These are phyloP conservation scores for Plantago major DNA, from an alignment of 257 asterid species.

Conservation along the genomic window DNA sequence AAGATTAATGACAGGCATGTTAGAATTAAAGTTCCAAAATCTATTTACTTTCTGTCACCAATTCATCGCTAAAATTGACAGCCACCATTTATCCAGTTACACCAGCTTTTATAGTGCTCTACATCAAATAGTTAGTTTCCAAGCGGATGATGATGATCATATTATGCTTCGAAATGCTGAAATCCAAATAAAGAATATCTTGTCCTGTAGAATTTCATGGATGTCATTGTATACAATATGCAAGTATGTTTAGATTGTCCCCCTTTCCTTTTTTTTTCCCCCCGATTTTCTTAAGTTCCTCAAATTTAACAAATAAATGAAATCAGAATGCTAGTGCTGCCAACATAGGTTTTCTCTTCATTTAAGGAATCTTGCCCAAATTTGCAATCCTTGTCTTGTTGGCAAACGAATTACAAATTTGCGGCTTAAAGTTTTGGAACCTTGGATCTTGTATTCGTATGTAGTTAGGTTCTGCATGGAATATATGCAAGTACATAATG, in stretches of 20 bases:
- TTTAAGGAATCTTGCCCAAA: not conserved
- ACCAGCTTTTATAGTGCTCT: not conserved
- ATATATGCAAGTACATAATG: no score
- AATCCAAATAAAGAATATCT: not conserved
- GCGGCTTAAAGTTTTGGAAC: not conserved
- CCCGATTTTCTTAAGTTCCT: no score
- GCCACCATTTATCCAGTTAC: not conserved
- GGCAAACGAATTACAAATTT: not conserved
- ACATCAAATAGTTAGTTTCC: not conserved
- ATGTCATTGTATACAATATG: not conserved
- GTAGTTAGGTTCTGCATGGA: no score
- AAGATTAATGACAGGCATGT: conserved; percentile 96
- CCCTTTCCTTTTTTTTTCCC: no score
- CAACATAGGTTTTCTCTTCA: not conserved
- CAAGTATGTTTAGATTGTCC: not conserved
- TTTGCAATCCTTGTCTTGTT: not conserved
- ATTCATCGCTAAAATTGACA: not conserved
- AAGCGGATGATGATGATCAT: not conserved
- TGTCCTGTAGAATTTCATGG: conserved; percentile 4
- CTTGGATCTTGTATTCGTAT: no score
- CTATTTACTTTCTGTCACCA: not conserved
- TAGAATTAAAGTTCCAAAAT: not conserved
- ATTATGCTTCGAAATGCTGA: not conserved
- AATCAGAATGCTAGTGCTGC: not conserved
- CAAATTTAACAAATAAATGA: no score